Conservation (phyloP, 768 basidiomycete genomes). For the Calvatia gigantea region DNA sequence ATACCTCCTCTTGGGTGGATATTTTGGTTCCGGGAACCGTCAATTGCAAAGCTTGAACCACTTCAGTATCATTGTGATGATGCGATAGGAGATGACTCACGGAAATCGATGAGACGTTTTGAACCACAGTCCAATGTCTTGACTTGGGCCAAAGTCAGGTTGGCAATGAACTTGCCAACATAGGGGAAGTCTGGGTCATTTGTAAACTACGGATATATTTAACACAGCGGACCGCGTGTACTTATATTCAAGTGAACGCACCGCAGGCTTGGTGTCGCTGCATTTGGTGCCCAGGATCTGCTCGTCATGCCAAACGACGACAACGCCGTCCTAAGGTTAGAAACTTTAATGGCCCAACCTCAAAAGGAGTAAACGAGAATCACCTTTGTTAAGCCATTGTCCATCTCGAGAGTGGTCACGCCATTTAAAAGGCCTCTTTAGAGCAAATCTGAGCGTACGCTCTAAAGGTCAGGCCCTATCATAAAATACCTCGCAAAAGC, state of each 20-base stretch:
- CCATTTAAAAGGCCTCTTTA: slow-evolving; percentile 72
- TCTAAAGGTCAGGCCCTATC: slow-evolving; percentile 7
- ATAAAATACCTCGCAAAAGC: slow-evolving; percentile 79
- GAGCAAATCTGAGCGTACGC: slow-evolving; percentile 5
- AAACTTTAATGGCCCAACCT: neutral
- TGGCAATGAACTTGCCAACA: slow-evolving; percentile 73
- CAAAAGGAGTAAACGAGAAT: slow-evolving; percentile 8
- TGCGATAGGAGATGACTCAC: slow-evolving; percentile 38
- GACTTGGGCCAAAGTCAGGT: slow-evolving; percentile 74
- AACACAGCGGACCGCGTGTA: neutral
- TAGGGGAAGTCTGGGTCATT: slow-evolving; percentile 67
- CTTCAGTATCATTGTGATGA: neutral
- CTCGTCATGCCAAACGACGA: slow-evolving; percentile 82
- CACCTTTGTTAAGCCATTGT: slow-evolving; percentile 74
- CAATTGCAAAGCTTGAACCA: slow-evolving; percentile 50
- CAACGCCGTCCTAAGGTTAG: slow-evolving; percentile 58
- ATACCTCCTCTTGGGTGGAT: slow-evolving; percentile 70
- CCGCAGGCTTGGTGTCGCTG: slow-evolving; percentile 60
- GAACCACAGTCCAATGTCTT: slow-evolving; percentile 83
- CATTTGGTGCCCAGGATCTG: slow-evolving; percentile 62
- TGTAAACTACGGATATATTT: slow-evolving; percentile 35
- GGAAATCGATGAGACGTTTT: slow-evolving; percentile 51
- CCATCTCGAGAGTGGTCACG: slow-evolving; percentile 73
- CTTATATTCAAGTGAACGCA: slow-evolving; percentile 25
- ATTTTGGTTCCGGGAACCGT: slow-evolving; percentile 68